These are phyloP conservation scores for Vigna hirtella DNA, from an alignment of 306 rosid species.

Conservation along the genomic window DNA sequence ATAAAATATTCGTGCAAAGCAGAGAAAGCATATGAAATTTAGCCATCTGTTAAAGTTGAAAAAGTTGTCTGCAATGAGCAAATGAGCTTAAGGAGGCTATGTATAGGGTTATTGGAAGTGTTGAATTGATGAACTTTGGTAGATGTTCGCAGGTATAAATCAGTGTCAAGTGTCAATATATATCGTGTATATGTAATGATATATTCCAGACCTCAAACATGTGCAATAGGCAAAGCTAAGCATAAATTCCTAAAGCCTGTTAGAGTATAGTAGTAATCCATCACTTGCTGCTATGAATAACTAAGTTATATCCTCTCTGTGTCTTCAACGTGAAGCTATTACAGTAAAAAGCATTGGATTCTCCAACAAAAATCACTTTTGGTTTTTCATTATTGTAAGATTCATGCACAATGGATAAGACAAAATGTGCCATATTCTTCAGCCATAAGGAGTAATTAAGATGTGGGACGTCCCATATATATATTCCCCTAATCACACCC, in stretches of 20 bases:
- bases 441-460: constrained; percentile 45
- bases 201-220: constrained; percentile 51
- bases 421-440: constrained; percentile 68
- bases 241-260: constrained; percentile 51
- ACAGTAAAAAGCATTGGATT: constrained; percentile 73
- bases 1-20: constrained; percentile 2
- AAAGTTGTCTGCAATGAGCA: constrained; percentile 39
- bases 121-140: constrained; percentile 35
- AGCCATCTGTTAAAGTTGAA: constrained; percentile 35
- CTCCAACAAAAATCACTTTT: constrained; percentile 61
- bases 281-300: constrained; percentile 37
- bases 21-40: constrained; percentile 16
- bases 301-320: constrained; percentile 40
- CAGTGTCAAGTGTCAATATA: constrained; percentile 40
- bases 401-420: constrained; percentile 70
- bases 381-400: constrained; percentile 49
- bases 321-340: constrained; percentile 68
- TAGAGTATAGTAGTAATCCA: neutral
- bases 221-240: constrained; percentile 47
- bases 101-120: constrained; percentile 16
- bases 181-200: constrained; percentile 29
- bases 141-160: constrained; percentile 42
- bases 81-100: constrained; percentile 31
- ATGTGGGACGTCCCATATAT: constrained; percentile 46
- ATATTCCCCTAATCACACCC: constrained; percentile 53